Base-by-base conservation (phyloP, 306 rosid genomes). In the Pyrus bretschneideri region DNA sequence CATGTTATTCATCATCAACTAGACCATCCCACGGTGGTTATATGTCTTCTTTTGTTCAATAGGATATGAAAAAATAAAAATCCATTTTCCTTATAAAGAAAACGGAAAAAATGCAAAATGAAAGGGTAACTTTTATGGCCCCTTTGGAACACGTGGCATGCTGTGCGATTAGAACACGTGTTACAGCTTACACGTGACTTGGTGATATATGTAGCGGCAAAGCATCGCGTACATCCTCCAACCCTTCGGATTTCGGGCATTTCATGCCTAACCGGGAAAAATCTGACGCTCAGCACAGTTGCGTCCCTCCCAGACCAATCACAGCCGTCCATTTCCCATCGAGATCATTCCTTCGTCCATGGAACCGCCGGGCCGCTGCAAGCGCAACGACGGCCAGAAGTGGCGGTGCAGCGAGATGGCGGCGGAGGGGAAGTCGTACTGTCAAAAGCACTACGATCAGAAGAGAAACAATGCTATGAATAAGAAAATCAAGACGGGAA, bases 391-490 rank as follows among this genome's bases (percentile, higher is more conserved):
- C 51, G 66, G 35, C 3, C 9, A 25, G 25, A 38, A 70, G 45
- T 30, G 62, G 45, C 45, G 61, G 14, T 12, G 45, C 25, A 9
- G 23, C 0, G 38, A 72, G 30, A 44, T 12, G 44, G 72, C 65
- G 27, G 59, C 38, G 75, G 40, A 22, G 52, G 91, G 85, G 66
- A 80, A 75, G 59, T 59, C 67, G 0, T 82, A 69, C 65, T 82
- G 85, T 69, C 77, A 76, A 30, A 81, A 77, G 77, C 87, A 85
- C 76, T 64, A 51, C 3, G 21, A 15, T 5, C 21, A 15, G 1
- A 49, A 14, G 0, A 49, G 21, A 49, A 49, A 76, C 4, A 62
- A 61, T 61, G 35, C 21, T 61, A 27, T 14, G 67, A 70, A 30
- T 52, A 72, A n/a, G 77, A 67, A 49, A 67, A 27, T 3, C 59